Evolutionary conservation across 2,329 filamentous ascomycete genomes (phyloP).

Genomic region (Paraphaeosphaeria sporulosa): DNA sequence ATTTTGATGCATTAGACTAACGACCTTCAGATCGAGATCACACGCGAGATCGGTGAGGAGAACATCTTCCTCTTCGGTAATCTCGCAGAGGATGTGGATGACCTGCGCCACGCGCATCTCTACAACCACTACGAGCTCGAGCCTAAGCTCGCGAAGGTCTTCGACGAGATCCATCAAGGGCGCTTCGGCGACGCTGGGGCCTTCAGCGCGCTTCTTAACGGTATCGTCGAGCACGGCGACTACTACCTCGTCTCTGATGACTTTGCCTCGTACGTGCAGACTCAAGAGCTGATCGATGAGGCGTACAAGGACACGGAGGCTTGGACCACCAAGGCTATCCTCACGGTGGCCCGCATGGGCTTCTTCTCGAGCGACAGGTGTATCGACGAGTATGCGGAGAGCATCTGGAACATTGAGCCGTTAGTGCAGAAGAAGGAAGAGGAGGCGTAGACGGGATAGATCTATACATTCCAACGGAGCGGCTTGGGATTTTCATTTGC

Average conservation of each 20-base stretch:
- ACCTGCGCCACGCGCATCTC: conserved; percentile 87
- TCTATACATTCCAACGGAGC: not conserved
- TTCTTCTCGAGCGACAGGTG: conserved; percentile 96
- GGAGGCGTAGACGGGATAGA: conserved; percentile 8
- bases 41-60: conserved; percentile 91
- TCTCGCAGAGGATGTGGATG: conserved; percentile 93
- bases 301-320: conserved; percentile 90
- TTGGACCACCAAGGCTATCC: conserved; percentile 91
- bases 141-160: conserved; percentile 78
- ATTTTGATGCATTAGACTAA: conserved; percentile 7
- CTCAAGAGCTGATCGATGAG: conserved; percentile 88
- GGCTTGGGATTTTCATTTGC: not conserved
- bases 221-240: conserved; percentile 91
- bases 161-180: conserved; percentile 79
- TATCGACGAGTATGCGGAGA: conserved; percentile 96
- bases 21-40: conserved; percentile 81
- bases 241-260: conserved; percentile 98
- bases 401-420: conserved; percentile 96
- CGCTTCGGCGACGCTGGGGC: conserved; percentile 80
- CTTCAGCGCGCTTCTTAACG: conserved; percentile 83
- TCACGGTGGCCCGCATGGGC: conserved; percentile 89
- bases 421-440: conserved; percentile 57
- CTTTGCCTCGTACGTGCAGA: conserved; percentile 93
- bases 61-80: conserved; percentile 99
- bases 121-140: conserved; percentile 84